Base-by-base conservation (phyloP, 1,139 yeast genomes). In the Yamadazyma taylorii region DNA sequence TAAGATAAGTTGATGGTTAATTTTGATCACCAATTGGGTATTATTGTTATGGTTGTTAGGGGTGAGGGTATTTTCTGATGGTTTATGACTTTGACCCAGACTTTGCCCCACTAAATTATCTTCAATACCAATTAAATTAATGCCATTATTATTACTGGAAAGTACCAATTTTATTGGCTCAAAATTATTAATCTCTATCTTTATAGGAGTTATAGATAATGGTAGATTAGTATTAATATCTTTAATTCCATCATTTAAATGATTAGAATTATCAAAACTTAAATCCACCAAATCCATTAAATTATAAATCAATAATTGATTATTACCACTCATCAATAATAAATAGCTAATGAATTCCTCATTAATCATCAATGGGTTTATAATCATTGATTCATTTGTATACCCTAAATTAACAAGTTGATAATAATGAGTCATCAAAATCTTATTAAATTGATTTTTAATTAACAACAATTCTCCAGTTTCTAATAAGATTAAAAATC, bases 391-490 rank as follows among this genome's bases (percentile, higher is more conserved):
- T 37, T 69, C 74, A 25, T 69, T 61, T 2, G 59, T 56, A 1
- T 54, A 41, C 28, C 54, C 53, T 13, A 70, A 46, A 31, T 56
- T 52, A n/a, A 65, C 58, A 47, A 71, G 57, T 36, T 66, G 73
- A 44, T 67, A 69, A 53, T 65, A 61, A 39, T 62, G 64, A 32
- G 57, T 57, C 5, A 46, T 27, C 31, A 52, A 35, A 12, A 47
- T 48, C 33, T 45, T 42, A 21, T 47, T 48, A 2, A 59, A 48
- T 32, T 66, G 68, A 39, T 63, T 67, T 32, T 63, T 67, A 39
- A 71, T 53, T 5, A 70, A 45, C 45, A 51, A 66, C 14, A 70
- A 55, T 21, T 69, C 75, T 2, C 77, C 77, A 10, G 63, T 59
- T 27, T 49, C 51, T 26, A 67, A 47, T 32, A 70, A 48, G 33